Conservation (phyloP, 2,329 filamentous ascomycete genomes). For the Botrytis fabae region DNA sequence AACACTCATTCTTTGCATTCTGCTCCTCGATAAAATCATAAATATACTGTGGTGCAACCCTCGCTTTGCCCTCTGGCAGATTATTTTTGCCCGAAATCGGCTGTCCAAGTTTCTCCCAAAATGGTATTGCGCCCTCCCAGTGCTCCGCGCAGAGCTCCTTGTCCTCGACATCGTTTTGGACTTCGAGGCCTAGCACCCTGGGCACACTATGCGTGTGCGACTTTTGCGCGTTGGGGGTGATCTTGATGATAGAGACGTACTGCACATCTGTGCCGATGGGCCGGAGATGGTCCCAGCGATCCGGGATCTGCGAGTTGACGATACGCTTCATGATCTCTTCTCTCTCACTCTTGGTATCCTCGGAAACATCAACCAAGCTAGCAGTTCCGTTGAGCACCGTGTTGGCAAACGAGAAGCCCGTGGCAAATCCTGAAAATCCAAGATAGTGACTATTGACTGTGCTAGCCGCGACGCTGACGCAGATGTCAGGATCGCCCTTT, state of each 20-base stretch:
- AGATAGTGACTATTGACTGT: background rate
- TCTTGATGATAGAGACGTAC: background rate
- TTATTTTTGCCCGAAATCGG: background rate
- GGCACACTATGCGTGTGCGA: background rate
- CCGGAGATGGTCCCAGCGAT: background rate
- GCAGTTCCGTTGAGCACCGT: background rate
- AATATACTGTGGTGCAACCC: background rate
- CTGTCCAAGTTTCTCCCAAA: slow-evolving; percentile 2
- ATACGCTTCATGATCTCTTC: background rate
- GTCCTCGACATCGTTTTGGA: background rate
- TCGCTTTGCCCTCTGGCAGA: background rate
- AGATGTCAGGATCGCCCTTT: background rate
- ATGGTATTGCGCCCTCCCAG: background rate
- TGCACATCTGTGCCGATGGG: background rate
- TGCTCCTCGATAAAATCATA: background rate
- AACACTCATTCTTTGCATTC: background rate
- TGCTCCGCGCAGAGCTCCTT: background rate
- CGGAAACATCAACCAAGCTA: background rate
- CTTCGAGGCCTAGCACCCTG: background rate
- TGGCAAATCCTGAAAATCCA: background rate
- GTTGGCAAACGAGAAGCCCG: background rate
- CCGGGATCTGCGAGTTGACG: background rate
- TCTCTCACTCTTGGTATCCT: background rate
- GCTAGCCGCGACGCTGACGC: background rate
- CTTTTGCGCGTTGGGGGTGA: background rate